Conservation (phyloP, 768 basidiomycete genomes). For the Polyporus arcularius region DNA sequence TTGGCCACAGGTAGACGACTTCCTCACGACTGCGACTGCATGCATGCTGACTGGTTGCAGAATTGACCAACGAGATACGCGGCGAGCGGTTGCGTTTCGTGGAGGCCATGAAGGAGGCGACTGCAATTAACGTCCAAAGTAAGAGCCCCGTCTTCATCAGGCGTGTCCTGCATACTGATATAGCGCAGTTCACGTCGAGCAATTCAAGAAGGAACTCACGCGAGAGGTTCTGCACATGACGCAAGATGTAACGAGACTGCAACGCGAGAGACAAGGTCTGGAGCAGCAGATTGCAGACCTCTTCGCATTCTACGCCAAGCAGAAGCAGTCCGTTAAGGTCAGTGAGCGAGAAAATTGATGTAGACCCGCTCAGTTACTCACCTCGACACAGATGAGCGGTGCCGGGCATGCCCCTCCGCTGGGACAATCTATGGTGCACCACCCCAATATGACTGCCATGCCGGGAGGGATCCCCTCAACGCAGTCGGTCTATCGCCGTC, state of each 20-base stretch:
- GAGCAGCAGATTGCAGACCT: slow-evolving; percentile 75
- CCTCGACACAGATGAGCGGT: background rate
- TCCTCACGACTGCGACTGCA: background rate
- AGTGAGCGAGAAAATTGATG: background rate
- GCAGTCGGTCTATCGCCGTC: slow-evolving; percentile 8
- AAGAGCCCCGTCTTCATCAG: background rate
- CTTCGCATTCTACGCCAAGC: slow-evolving; percentile 71
- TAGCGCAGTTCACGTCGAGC: slow-evolving; percentile 75
- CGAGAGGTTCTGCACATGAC: slow-evolving; percentile 75
- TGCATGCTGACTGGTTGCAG: slow-evolving; percentile 37
- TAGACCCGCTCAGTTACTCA: background rate
- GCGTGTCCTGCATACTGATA: slow-evolving; percentile 12
- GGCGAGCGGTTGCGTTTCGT: slow-evolving; percentile 86
- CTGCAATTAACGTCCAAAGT: slow-evolving; percentile 84
- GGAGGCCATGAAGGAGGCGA: slow-evolving; percentile 95
- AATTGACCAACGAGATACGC: slow-evolving; percentile 80
- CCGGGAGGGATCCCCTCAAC: slow-evolving; percentile 3
- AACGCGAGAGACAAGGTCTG: slow-evolving; percentile 62
- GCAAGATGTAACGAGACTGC: slow-evolving; percentile 68
- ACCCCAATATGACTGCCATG: background rate
- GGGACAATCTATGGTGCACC: background rate
- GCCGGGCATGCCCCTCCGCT: slow-evolving; percentile 1
- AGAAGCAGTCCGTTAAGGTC: slow-evolving; percentile 43
- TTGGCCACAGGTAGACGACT: slow-evolving; percentile 58
- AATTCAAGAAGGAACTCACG: slow-evolving; percentile 81